Base-by-base conservation (phyloP, 1,139 yeast species). In the Yamadazyma aaseri region DNA sequence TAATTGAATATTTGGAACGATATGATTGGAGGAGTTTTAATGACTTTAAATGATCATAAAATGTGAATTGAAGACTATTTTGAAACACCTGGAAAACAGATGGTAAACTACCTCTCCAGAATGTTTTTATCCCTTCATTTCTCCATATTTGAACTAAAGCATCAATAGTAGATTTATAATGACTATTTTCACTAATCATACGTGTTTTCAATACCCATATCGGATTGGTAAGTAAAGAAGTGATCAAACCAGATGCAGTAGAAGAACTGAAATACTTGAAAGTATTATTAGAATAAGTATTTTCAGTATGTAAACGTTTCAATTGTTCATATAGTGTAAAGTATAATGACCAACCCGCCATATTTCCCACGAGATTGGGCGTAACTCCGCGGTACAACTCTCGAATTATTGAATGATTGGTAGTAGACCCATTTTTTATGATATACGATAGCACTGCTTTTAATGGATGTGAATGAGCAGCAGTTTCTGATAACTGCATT, bases 121-220 rank as follows among this genome's bases (percentile, higher is more conserved):
- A 81, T 1, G 90, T 85, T 2, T 46, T 33, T 0, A 81, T 22
- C 0, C 97, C 97, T 55, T 89, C 96, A 2, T 67, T 62, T 14
- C 46, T 49, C 13, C 69, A 53, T 14, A 89, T 78, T 28, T 71
- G 57, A 7, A 40, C 44, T 0, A 79, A 50, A 0, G 95, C 95
- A 41, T 81, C 79, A 7, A 49, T 6, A 9, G 80, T 56, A 0
- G 86, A 77, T 10, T 53, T 56, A 51, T 86, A 86, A 0, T 86
- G 82, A 23, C 66, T 60, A 11, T 77, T 63, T 2, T 86, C 67
- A 15, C 89, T 79, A 47, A 92, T 66, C 44, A 90, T 82, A 39
- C 97, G 68, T 0, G 98, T 92, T 58, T 92, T 92, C 26, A 87
- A 58, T 3, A 87, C 94, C 96, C 96, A 87, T 5, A 92, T 73